phyloP scores from a whole-genome alignment of 177 flowering plant species.

The Vitis hybrid region DNA sequence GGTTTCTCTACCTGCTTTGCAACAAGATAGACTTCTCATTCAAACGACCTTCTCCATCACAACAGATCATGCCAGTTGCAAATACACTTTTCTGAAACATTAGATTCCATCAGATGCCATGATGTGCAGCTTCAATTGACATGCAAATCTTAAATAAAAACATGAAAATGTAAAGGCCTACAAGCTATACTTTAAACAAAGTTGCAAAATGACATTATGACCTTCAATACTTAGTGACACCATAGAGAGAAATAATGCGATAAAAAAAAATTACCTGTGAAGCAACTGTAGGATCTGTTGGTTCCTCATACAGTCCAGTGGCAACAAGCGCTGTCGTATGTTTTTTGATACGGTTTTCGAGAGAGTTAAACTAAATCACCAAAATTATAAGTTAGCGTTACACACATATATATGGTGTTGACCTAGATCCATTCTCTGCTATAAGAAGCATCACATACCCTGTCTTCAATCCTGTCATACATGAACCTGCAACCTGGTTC shows the following conservation, averaged over 20 bases:
- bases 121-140: not conserved
- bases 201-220: not conserved
- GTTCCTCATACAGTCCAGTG: constrained; percentile 65
- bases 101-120: constrained; percentile 12
- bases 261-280: constrained; percentile 58
- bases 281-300: constrained; percentile 80
- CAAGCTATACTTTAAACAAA: not conserved
- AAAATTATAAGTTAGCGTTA: constrained; percentile 12
- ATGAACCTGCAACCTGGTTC: constrained; percentile 81
- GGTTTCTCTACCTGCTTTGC: constrained; percentile 75
- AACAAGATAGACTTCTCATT: constrained; percentile 87
- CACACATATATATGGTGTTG: not conserved
- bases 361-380: constrained; percentile 59
- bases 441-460: constrained; percentile 46
- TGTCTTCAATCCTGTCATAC: constrained; percentile 87
- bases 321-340: constrained; percentile 47
- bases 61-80: constrained; percentile 93
- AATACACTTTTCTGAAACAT: constrained; percentile 70
- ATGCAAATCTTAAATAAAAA: not conserved
- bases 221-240: not conserved
- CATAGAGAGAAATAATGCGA: not conserved
- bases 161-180: not conserved
- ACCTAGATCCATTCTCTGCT: not conserved
- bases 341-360: constrained; percentile 66
- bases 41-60: constrained; percentile 93